phyloP scores from a whole-genome alignment of 2,329 filamentous ascomycete genomes.

The Fusarium praegraminearum region DNA sequence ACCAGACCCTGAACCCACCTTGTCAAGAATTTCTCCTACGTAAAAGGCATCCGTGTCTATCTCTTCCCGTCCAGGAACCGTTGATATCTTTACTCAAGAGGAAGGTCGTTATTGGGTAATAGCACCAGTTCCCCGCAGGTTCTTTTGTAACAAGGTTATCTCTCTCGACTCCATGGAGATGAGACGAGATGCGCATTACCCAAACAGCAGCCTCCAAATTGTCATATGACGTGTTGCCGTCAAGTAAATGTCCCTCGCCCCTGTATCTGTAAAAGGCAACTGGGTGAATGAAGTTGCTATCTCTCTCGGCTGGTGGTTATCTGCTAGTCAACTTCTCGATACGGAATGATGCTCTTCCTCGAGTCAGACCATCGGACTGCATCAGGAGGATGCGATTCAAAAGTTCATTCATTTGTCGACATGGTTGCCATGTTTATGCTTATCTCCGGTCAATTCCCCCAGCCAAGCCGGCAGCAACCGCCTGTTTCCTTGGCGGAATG shows the following conservation, averaged over 20 bases:
- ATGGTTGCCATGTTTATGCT: neutral
- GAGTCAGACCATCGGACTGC: neutral
- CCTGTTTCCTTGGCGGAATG: conserved; percentile 13
- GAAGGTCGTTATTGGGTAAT: conserved; percentile 30
- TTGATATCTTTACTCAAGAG: conserved; percentile 28
- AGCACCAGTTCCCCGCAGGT: conserved; percentile 19
- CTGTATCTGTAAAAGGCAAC: conserved; percentile 1
- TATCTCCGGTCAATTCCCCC: conserved; percentile 34
- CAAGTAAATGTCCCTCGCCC: neutral
- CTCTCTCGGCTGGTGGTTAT: conserved; percentile 2
- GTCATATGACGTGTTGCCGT: conserved; percentile 27
- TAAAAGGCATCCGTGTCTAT: conserved; percentile 27
- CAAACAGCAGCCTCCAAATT: conserved; percentile 13
- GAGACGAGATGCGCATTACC: neutral
- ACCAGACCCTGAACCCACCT: conserved; percentile 15
- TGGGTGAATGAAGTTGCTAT: conserved; percentile 10
- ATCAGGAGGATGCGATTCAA: conserved; percentile 7
- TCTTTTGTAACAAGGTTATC: conserved; percentile 21
- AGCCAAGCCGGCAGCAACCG: conserved; percentile 30
- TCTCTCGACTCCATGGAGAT: conserved; percentile 3
- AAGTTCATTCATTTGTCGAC: conserved; percentile 7
- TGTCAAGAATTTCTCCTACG: conserved; percentile 5
- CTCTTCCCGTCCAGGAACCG: conserved; percentile 17
- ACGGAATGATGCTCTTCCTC: conserved; percentile 6
- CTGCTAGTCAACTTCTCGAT: conserved; percentile 29